A percentile compares a stretch with the other conserved stretches of the same genome.
These are phyloP conservation scores for Arthromyces matolae DNA, from an alignment of 768 basidiomycete species.

Conservation along the genomic window DNA sequence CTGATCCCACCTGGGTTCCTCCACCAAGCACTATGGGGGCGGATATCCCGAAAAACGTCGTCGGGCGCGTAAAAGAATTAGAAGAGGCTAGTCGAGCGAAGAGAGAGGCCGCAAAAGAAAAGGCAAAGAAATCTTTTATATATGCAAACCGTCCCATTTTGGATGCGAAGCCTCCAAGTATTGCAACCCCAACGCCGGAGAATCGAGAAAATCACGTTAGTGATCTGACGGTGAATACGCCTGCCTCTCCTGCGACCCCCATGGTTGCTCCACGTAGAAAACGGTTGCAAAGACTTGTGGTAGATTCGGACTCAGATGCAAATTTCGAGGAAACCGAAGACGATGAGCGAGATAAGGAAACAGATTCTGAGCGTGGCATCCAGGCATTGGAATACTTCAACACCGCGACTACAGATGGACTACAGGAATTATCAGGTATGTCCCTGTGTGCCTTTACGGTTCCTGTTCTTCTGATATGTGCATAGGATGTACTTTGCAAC, in stretches of 20 bases:
- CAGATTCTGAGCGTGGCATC: conserved; percentile 39
- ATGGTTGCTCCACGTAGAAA: conserved; percentile 46
- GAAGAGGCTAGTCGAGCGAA: conserved; percentile 71
- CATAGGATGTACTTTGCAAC: conserved; percentile 73
- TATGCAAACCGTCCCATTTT: conserved; percentile 64
- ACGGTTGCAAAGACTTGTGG: conserved; percentile 55
- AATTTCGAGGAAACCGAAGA: conserved; percentile 49
- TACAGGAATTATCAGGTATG: conserved; percentile 76
- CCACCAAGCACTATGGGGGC: conserved; percentile 23
- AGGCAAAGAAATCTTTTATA: conserved; percentile 80
- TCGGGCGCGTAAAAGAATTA: conserved; percentile 66
- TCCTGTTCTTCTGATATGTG: conserved; percentile 3
- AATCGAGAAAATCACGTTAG: conserved; percentile 37
- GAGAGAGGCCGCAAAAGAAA: conserved; percentile 63
- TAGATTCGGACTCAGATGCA: conserved; percentile 64
- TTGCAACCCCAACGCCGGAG: conserved; percentile 38
- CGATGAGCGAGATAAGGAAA: conserved; percentile 31
- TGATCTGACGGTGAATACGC: conserved; percentile 31
- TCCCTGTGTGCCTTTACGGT: conserved; percentile 1
- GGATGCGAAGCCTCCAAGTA: conserved; percentile 35
- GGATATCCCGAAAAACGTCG: conserved; percentile 30
- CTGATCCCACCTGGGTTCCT: conserved; percentile 53
- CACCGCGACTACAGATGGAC: conserved; percentile 50
- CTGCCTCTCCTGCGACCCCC: conserved; percentile 30
- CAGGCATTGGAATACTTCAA: conserved; percentile 71